These are phyloP conservation scores for Stellera chamaejasme DNA, from an alignment of 345 rosid genomes.

Conservation along the genomic window DNA sequence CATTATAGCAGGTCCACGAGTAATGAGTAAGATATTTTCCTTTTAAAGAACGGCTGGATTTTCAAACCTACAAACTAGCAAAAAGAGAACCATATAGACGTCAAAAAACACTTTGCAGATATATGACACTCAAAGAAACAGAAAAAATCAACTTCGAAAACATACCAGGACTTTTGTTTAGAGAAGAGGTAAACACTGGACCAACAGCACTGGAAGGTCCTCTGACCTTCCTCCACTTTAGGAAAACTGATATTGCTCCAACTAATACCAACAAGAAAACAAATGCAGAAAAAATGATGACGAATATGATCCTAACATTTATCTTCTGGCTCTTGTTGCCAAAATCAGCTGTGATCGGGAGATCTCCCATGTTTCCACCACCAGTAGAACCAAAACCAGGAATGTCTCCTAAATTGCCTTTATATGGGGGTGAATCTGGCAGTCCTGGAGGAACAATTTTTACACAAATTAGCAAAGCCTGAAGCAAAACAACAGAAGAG, in stretches of 20 bases:
- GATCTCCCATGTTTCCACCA: constrained; percentile 53
- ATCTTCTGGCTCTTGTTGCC: constrained; percentile 57
- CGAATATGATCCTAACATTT: constrained; percentile 58
- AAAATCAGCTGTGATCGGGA: constrained; percentile 64
- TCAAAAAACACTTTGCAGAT: constrained; percentile 1
- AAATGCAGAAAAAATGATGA: constrained; percentile 71
- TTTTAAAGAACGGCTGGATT: not conserved
- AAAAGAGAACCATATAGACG: not conserved
- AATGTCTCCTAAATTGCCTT: constrained; percentile 8
- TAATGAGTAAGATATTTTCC: no score
- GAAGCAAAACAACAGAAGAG: constrained; percentile 4
- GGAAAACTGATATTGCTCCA: constrained; percentile 55
- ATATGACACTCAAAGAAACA: constrained; percentile 5
- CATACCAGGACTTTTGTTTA: constrained; percentile 85
- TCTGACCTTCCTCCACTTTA: constrained; percentile 75
- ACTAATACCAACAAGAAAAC: constrained; percentile 64
- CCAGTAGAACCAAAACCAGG: constrained; percentile 52
- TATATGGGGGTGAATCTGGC: constrained; percentile 73
- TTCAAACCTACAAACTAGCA: constrained; percentile 4
- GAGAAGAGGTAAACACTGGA: constrained; percentile 56
- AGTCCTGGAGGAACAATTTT: constrained; percentile 41
- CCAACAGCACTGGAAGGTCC: constrained; percentile 87
- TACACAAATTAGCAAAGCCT: constrained; percentile 7
- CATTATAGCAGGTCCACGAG: no score
- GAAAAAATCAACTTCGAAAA: constrained; percentile 5